Evolutionary conservation across 192 early-diverging fungal species (phyloP), one percentile per base, ranked within the genome.

Genomic region (Phlyctochytrium arcticum): DNA sequence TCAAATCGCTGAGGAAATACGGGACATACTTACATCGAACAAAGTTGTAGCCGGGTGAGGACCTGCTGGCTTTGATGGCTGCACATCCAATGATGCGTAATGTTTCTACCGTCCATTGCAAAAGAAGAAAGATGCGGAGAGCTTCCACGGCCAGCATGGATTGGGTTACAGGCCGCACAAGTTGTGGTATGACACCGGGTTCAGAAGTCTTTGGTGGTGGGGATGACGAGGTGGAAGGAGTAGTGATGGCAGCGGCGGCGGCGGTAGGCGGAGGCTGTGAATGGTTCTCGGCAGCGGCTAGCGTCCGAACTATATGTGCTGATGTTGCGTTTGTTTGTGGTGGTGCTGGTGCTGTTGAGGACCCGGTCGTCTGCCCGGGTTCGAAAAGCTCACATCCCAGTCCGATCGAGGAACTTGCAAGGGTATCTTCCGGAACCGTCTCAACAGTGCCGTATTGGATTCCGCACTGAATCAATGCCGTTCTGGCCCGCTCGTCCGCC

Each of bases 101-200:
- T 35, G 49, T 64, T 36, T 64, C 62, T 8, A 64, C 62, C 1
- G 50, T 26, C 19, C 32, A 64, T 31, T 64, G 62, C 1, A 64
- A 50, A 10, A 64, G 21, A 17, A 64, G 32, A 36, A 36, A 19
- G 2, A 50, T 37, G 15, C 62, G 48, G 6, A 64, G 21, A 17
- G 62, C 29, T 36, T 64, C 62, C 4, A 53, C 30, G 42, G 15
- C 15, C 42, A 44, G 42, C 42, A 44, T n/a, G n/a, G n/a, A n/a
- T n/a, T n/a, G n/a, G n/a, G n/a, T n/a, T n/a, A n/a, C n/a, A n/a
- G n/a, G n/a, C n/a, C n/a, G n/a, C n/a, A n/a, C n/a, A n/a, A n/a
- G n/a, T n/a, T n/a, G n/a, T n/a, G n/a, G n/a, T n/a, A n/a, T n/a
- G n/a, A n/a, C n/a, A n/a, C n/a, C n/a, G n/a, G n/a, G n/a, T n/a